A percentile compares a stretch with the other conserved stretches of the same genome.
Evolutionary conservation across 495 filamentous ascomycete species (phyloP).

Genomic region (Aspergillus kassunensis): DNA sequence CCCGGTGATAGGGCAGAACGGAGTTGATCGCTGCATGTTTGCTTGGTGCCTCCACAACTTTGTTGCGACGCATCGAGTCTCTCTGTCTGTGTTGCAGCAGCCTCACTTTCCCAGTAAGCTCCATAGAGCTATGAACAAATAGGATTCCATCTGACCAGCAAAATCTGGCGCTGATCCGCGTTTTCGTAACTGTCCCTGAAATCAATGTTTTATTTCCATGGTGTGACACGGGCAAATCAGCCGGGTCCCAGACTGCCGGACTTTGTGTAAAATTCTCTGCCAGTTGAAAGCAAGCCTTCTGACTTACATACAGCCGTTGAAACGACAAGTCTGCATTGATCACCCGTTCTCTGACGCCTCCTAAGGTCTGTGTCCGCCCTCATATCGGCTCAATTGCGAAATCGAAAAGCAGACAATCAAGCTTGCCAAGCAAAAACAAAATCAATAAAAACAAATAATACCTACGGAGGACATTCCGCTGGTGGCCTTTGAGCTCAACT

Average conservation of each 20-base stretch:
- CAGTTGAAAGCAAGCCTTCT: slow-evolving; percentile 14
- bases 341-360: slow-evolving; percentile 18
- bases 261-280: slow-evolving; percentile 13
- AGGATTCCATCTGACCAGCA: slow-evolving; percentile 11
- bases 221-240: slow-evolving; percentile 17
- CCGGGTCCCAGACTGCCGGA: slow-evolving; percentile 17
- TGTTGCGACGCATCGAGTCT: slow-evolving; percentile 3
- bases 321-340: slow-evolving; percentile 22
- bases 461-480: not conserved
- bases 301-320: slow-evolving; percentile 22
- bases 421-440: not conserved
- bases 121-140: slow-evolving; percentile 3
- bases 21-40: not conserved
- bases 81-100: not conserved
- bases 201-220: slow-evolving; percentile 7
- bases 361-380: slow-evolving; percentile 13
- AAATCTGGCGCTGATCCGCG: not conserved
- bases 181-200: slow-evolving; percentile 3
- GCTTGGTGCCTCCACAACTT: slow-evolving; percentile 1
- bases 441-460: not conserved
- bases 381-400: not conserved
- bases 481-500: no score
- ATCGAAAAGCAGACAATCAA: not conserved
- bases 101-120: slow-evolving; percentile 2
- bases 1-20: not conserved